Base-by-base conservation (phyloP, 805 yeast species). In the Starmerella davenportii region DNA sequence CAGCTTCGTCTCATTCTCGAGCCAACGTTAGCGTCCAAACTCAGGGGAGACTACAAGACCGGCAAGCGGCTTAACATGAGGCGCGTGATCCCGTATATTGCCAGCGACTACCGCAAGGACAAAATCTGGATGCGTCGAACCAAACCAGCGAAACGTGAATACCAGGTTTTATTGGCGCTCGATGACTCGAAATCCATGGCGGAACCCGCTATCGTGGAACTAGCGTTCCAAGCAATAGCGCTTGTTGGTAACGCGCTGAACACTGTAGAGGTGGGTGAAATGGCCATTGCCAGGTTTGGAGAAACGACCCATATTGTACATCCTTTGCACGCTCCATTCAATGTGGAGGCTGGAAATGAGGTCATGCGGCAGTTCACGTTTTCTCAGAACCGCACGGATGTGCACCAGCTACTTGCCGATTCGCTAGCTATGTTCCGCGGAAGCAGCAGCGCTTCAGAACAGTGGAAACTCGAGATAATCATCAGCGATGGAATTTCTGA, bases 171-270 rank as follows among this genome's bases (percentile, higher is more conserved):
- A 95, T 79, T 90, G 47, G 85, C 98, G 1, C 79, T 90, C 35
- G 99, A 90, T 62, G 95, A 90, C 56, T 90, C 98, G 23, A 84
- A 81, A 57, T 87, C 96, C 1, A 90, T 90, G 99, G 74, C 85
- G 41, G 96, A 87, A 57, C 78, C 94, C 19, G 74, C 77, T 47
- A 76, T 92, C 28, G 87, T 82, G 15, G 82, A 80, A 47, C 66
- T 90, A 42, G 96, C 99, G 0, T 84, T 84, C 70, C 87, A 90
- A 52, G 77, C 93, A 54, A 79, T 90, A 52, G 87, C 95, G 5
- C 66, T 90, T 33, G 96, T 90, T 2, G 76, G 95, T 3, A 85
- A 82, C 57, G 94, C 98, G 0, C 68, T 90, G 45, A 79, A 94
- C 0, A 94, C 84, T 54, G 64, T 90, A 41, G 99, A 92, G 59